phyloP scores from a whole-genome alignment of 2,329 filamentous ascomycete genomes.

The Pestalotiopsis sp. region DNA sequence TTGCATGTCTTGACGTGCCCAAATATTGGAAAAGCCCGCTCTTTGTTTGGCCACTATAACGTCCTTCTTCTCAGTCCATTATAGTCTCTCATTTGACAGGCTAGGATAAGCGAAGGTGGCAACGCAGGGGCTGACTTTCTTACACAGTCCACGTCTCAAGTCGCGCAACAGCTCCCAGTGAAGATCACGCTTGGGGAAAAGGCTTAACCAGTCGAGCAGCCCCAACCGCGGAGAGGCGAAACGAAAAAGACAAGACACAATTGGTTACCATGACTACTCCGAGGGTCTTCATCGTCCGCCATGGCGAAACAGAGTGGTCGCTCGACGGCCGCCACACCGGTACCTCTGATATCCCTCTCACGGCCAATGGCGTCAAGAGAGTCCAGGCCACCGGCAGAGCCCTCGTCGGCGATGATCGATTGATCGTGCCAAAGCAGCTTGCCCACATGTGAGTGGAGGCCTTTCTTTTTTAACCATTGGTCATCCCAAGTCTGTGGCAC shows the following conservation, averaged over 20 bases:
- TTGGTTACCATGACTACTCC: constrained; percentile 53
- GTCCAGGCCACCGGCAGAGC: constrained; percentile 78
- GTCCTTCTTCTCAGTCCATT: background rate
- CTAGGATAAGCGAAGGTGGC: background rate
- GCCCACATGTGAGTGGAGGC: constrained; percentile 71
- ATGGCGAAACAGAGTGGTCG: constrained; percentile 96
- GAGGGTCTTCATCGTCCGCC: constrained; percentile 80
- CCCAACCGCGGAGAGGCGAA: background rate
- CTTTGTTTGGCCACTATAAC: background rate
- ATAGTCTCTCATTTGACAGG: background rate
- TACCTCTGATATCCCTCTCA: constrained; percentile 83
- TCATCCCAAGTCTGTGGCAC: background rate
- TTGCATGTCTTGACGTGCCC: background rate
- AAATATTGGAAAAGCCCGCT: background rate
- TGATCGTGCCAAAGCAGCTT: constrained; percentile 82
- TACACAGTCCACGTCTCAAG: constrained; percentile 3
- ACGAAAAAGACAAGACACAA: background rate
- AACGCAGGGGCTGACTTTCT: constrained; percentile 8
- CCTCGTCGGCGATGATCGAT: constrained; percentile 78
- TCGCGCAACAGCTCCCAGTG: background rate
- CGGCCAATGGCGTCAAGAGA: constrained; percentile 77
- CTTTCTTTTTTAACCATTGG: background rate
- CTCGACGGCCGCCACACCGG: constrained; percentile 85
- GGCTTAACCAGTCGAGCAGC: background rate
- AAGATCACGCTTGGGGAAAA: background rate